Evolutionary conservation across 345 rosid genomes (phyloP).

Genomic region (Xanthoceras sorbifolium): DNA sequence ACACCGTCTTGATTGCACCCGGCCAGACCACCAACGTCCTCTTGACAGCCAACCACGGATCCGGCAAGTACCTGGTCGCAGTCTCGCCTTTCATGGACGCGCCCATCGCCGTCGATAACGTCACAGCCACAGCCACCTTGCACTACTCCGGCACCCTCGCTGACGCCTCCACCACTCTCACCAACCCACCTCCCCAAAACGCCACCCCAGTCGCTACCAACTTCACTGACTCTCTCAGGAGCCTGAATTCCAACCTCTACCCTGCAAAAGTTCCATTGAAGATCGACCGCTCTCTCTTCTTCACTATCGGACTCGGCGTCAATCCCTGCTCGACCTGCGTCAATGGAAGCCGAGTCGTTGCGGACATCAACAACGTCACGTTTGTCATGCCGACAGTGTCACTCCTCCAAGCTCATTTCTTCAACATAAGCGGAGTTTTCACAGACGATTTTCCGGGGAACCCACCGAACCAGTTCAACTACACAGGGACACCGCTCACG

Average conservation of each 20-base stretch:
- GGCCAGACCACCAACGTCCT: conserved; percentile 86
- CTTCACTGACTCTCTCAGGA: conserved; percentile 51
- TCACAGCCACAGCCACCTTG: conserved; percentile 70
- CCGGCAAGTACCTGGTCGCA: conserved; percentile 61
- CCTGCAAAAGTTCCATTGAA: conserved; percentile 68
- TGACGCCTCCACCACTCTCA: conserved; percentile 37
- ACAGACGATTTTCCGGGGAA: conserved; percentile 74
- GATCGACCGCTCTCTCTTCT: conserved; percentile 61
- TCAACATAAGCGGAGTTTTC: conserved; percentile 66
- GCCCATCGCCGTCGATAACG: conserved; percentile 58
- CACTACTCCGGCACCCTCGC: conserved; percentile 59
- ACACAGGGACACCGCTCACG: conserved; percentile 57
- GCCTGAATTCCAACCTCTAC: conserved; percentile 62
- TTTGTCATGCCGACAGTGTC: conserved; percentile 69
- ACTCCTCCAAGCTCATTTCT: conserved; percentile 78
- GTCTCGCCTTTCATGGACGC: conserved; percentile 86
- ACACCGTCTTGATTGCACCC: conserved; percentile 63
- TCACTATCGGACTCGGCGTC: conserved; percentile 73
- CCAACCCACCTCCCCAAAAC: conserved; percentile 52
- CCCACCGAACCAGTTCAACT: conserved; percentile 53
- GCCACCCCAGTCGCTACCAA: conserved; percentile 62
- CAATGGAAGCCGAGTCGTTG: conserved; percentile 62
- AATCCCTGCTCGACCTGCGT: conserved; percentile 71
- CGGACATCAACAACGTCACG: conserved; percentile 71
- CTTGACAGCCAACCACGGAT: conserved; percentile 38